Evolutionary conservation across 176 grass and related monocot species (phyloP).

Genomic region (Avena atlantica): DNA sequence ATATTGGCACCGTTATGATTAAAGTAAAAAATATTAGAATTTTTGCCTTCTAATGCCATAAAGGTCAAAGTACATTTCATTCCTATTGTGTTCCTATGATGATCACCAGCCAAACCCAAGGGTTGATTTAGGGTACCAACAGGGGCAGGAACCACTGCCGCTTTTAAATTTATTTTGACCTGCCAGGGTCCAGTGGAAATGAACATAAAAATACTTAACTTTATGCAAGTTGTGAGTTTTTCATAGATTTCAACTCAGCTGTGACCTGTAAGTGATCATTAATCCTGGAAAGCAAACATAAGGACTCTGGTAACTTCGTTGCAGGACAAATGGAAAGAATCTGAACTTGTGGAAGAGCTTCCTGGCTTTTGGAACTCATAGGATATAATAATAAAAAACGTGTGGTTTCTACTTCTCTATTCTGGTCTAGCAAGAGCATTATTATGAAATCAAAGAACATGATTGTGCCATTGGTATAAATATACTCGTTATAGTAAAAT

Average conservation of each 20-base stretch:
- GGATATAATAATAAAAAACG: background rate
- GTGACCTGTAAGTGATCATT: background rate
- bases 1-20: background rate
- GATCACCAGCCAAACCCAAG: background rate
- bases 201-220: background rate
- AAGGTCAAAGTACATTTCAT: background rate
- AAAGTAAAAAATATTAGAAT: background rate
- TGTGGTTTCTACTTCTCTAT: background rate
- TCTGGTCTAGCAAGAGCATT: slow-evolving; percentile 5
- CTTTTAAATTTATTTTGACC: slow-evolving; percentile 5
- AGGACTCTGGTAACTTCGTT: background rate
- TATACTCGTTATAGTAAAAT: slow-evolving; percentile 5
- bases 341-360: background rate
- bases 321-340: background rate
- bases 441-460: background rate
- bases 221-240: background rate
- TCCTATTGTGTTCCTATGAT: background rate
- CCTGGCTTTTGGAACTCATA: background rate
- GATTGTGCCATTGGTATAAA: background rate
- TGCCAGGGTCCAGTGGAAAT: background rate
- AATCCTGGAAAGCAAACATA: background rate
- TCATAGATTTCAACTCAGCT: slow-evolving; percentile 21
- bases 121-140: background rate
- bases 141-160: background rate
- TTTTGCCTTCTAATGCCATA: background rate